Conservation (phyloP, 2,329 filamentous ascomycete genomes). For the Alternaria arborescens region DNA sequence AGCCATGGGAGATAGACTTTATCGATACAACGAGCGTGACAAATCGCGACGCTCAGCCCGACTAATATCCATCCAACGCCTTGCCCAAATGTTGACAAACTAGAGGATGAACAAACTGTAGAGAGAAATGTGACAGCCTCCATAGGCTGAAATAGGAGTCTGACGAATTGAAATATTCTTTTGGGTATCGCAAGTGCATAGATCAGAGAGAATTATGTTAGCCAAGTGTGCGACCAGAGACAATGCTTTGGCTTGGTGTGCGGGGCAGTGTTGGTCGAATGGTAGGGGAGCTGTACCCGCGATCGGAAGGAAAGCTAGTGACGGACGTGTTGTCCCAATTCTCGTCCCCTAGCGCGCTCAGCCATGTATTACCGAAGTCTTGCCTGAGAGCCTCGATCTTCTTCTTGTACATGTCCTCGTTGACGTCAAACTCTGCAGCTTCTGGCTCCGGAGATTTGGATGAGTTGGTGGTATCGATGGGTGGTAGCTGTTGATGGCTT, state of each 20-base stretch:
- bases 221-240: constrained; percentile 51
- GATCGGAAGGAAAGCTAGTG: constrained; percentile 43
- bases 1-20: constrained; percentile 20
- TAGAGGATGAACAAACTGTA: constrained; percentile 14
- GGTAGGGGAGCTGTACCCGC: constrained; percentile 42
- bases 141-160: constrained; percentile 9
- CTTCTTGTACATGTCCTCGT: constrained; percentile 81
- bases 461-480: constrained; percentile 41
- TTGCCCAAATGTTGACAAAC: constrained; percentile 32
- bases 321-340: constrained; percentile 57
- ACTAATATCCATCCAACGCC: constrained; percentile 42
- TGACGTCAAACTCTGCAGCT: constrained; percentile 67
- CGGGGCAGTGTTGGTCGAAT: constrained; percentile 44
- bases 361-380: constrained; percentile 86
- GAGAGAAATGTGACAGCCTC: constrained; percentile 12
- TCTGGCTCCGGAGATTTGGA: constrained; percentile 27
- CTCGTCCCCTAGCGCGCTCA: constrained; percentile 86
- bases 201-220: constrained; percentile 31
- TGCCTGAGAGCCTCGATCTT: constrained; percentile 87
- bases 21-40: constrained; percentile 46
- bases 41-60: constrained; percentile 30
- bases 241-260: constrained; percentile 51
- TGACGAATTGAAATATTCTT: constrained; percentile 34
- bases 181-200: constrained; percentile 49
- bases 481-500: constrained; percentile 41